phyloP scores from a whole-genome alignment of 441 rosid genomes.

The Adansonia grandidieri region DNA sequence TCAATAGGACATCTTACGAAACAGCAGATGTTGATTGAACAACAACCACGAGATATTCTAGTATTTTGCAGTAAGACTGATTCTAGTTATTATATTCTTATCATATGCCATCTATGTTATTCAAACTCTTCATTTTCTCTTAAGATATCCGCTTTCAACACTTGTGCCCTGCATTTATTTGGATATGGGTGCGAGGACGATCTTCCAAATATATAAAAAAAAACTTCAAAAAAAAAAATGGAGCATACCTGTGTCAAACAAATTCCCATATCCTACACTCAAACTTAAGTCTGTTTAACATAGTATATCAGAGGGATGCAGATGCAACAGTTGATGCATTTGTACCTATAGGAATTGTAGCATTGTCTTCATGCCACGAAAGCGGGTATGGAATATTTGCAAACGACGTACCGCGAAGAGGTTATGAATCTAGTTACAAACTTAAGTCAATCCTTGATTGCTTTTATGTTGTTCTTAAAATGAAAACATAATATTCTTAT shows the following conservation, averaged over 20 bases:
- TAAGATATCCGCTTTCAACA: too few relatives aligned
- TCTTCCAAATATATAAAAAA: too few relatives aligned
- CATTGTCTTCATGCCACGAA: conserved; percentile 47
- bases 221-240: too few relatives aligned
- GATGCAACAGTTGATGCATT: conserved; percentile 13
- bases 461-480: conserved; percentile 17
- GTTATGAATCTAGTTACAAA: conserved; percentile 50
- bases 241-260: too few relatives aligned
- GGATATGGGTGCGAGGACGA: too few relatives aligned
- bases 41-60: conserved; percentile 51
- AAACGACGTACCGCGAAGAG: conserved; percentile 56
- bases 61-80: conserved; percentile 35
- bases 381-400: conserved; percentile 52
- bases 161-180: too few relatives aligned
- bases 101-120: not conserved
- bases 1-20: conserved; percentile 28
- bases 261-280: too few relatives aligned
- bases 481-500: conserved; percentile 31
- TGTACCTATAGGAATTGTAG: conserved; percentile 54
- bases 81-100: conserved; percentile 20
- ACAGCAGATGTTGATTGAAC: conserved; percentile 33
- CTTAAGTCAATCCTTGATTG: conserved; percentile 17
- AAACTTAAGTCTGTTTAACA: too few relatives aligned
- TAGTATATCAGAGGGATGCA: not conserved
- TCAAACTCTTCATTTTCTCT: too few relatives aligned